Conservation (phyloP, 2,329 filamentous ascomycete species). For the Epicoccum sorghinum region DNA sequence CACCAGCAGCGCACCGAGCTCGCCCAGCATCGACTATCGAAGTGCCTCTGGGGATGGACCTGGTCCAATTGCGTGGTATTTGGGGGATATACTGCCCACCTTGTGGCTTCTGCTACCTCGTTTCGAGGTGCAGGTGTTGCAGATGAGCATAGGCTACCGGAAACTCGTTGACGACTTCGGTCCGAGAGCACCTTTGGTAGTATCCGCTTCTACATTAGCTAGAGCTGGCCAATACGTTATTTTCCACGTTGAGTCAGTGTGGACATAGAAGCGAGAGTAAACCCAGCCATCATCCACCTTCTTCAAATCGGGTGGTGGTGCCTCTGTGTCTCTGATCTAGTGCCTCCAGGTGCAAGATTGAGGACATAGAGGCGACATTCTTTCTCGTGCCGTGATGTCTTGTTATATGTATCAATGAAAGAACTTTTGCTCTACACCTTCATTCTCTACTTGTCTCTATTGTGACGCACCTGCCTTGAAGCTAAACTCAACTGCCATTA, state of each 20-base stretch:
- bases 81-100: slow-evolving; percentile 14
- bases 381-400: slow-evolving; percentile 16
- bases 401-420: background rate
- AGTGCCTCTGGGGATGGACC: slow-evolving; percentile 4
- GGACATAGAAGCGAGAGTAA: slow-evolving; percentile 51
- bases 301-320: slow-evolving; percentile 34
- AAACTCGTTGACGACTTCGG: slow-evolving; percentile 1
- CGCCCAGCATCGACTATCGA: background rate
- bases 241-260: slow-evolving; percentile 48
- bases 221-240: slow-evolving; percentile 49
- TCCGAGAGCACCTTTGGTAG: slow-evolving; percentile 1
- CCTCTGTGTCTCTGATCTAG: slow-evolving; percentile 33
- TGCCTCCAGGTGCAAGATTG: slow-evolving; percentile 31
- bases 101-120: slow-evolving; percentile 11
- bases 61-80: slow-evolving; percentile 10
- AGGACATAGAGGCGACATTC: slow-evolving; percentile 37
- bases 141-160: slow-evolving; percentile 9
- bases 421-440: too few species aligned
- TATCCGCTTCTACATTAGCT: slow-evolving; percentile 49
- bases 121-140: slow-evolving; percentile 6
- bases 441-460: too few species aligned
- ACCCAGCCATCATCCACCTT: slow-evolving; percentile 30
- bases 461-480: too few species aligned
- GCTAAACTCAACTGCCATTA: too few species aligned
- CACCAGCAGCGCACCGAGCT: slow-evolving; percentile 8